These are phyloP conservation scores for Chlorella variabilis DNA, from an alignment of 163 green algal species.

Conservation along the genomic window DNA sequence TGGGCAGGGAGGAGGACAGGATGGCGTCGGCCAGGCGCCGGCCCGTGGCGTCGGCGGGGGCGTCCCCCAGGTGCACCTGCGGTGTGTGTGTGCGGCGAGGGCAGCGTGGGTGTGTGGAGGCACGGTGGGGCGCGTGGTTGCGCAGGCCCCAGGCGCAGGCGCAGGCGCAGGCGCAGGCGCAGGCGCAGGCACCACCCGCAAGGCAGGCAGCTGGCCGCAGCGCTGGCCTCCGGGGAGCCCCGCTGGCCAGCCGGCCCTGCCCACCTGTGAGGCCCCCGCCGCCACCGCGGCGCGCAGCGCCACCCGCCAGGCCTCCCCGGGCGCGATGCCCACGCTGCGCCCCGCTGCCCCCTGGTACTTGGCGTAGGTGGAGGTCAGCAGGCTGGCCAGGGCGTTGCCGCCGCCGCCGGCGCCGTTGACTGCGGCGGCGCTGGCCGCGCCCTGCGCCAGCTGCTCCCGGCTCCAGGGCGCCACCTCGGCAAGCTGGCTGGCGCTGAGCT, in stretches of 20 bases:
- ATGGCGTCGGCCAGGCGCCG: conserved; percentile 62
- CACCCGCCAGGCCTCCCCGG: conserved; percentile 75
- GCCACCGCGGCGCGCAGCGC: conserved; percentile 66
- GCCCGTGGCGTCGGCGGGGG: conserved; percentile 61
- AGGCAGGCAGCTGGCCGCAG: no score
- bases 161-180: no score
- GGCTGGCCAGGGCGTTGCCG: conserved; percentile 25
- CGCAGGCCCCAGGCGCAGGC: no score
- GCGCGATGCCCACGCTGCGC: conserved; percentile 54
- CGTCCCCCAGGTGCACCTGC: conserved; percentile 74
- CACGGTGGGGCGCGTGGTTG: neutral
- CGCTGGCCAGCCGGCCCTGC: no score
- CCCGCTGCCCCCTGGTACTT: conserved; percentile 46
- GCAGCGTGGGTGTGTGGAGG: neutral
- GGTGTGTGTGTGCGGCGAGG: neutral
- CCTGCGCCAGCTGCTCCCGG: conserved; percentile 6
- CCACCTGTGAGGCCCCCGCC: conserved; percentile 47
- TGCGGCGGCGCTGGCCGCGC: no score
- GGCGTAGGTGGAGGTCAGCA: conserved; percentile 48
- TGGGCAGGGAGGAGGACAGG: conserved; percentile 2
- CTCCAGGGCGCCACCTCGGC: conserved; percentile 1
- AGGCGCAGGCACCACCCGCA: no score
- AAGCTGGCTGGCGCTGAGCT: neutral
- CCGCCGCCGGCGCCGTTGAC: neutral
- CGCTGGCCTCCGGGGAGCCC: no score